Percentiles rank a stretch among this genome's conserved stretches.
phyloP scores from a whole-genome alignment of 306 rosid species.

The Trifolium dubium region DNA sequence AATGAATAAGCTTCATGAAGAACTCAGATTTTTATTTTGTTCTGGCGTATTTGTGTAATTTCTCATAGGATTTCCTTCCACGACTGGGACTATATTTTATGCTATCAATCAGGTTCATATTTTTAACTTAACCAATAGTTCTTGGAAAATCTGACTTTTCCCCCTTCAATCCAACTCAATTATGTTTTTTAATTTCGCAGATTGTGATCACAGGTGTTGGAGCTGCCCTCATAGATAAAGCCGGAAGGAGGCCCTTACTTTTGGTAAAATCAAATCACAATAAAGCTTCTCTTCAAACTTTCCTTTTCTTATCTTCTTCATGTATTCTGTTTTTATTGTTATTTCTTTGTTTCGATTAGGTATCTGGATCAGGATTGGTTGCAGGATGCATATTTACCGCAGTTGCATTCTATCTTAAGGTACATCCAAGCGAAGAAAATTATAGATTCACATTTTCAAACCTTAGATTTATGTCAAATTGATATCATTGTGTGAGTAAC shows the following conservation, averaged over 20 bases:
- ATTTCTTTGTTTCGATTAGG: slow-evolving; percentile 52
- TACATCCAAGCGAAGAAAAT: slow-evolving; percentile 30
- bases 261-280: slow-evolving; percentile 52
- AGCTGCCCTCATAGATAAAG: slow-evolving; percentile 66
- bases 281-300: slow-evolving; percentile 15
- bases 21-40: slow-evolving; percentile 20
- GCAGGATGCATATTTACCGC: slow-evolving; percentile 67
- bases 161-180: not conserved
- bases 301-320: slow-evolving; percentile 24
- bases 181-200: slow-evolving; percentile 47
- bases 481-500: slow-evolving; percentile 31
- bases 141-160: not conserved
- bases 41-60: slow-evolving; percentile 13
- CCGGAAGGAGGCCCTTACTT: slow-evolving; percentile 85
- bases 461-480: slow-evolving; percentile 28
- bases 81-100: slow-evolving; percentile 61
- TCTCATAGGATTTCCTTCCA: slow-evolving; percentile 70
- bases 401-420: slow-evolving; percentile 81
- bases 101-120: slow-evolving; percentile 76
- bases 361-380: slow-evolving; percentile 74
- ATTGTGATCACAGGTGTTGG: slow-evolving; percentile 68
- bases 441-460: slow-evolving; percentile 11
- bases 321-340: slow-evolving; percentile 10
- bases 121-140: slow-evolving; percentile 22
- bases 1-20: too few relatives aligned